These are phyloP conservation scores for Zasmidium citrigriseum DNA, from an alignment of 2,329 filamentous ascomycete species.

Conservation along the genomic window DNA sequence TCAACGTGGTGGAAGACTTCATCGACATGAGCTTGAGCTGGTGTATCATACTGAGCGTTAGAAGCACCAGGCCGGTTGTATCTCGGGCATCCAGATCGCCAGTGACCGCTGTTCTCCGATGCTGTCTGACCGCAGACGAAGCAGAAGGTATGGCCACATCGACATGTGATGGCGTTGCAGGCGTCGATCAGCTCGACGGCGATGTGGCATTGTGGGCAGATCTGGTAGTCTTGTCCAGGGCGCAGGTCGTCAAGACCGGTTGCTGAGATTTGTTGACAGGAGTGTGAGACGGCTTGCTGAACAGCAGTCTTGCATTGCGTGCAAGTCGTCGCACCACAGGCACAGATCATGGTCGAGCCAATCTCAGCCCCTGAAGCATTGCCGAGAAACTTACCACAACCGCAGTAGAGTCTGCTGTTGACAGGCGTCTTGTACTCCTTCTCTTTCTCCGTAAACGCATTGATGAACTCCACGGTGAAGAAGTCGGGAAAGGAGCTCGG, in stretches of 20 bases:
- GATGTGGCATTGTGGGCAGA: slow-evolving; percentile 23
- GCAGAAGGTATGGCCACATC: slow-evolving; percentile 7
- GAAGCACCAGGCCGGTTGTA: not conserved
- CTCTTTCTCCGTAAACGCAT: not conserved
- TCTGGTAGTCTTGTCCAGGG: slow-evolving; percentile 3
- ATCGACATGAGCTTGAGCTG: too few species aligned
- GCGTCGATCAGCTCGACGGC: slow-evolving; percentile 5
- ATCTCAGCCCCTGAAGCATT: not conserved
- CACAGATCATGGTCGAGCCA: not conserved
- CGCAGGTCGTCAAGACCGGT: not conserved
- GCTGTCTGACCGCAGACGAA: slow-evolving; percentile 7
- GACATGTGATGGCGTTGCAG: slow-evolving; percentile 10
- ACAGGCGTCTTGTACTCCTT: not conserved
- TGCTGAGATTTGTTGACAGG: not conserved
- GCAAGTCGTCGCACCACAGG: too few species aligned
- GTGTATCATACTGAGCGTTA: not conserved
- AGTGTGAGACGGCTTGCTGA: not conserved
- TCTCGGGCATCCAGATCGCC: not conserved
- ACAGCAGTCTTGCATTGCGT: not conserved
- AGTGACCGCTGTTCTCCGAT: not conserved
- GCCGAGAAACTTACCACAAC: slow-evolving; percentile 6
- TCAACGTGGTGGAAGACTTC: too few species aligned
- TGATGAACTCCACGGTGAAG: not conserved
- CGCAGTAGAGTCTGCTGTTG: slow-evolving; percentile 1
- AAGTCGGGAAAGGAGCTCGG: not conserved